Conservation (phyloP, 2,329 filamentous ascomycete species). For the Aspergillus puulaauensis region DNA sequence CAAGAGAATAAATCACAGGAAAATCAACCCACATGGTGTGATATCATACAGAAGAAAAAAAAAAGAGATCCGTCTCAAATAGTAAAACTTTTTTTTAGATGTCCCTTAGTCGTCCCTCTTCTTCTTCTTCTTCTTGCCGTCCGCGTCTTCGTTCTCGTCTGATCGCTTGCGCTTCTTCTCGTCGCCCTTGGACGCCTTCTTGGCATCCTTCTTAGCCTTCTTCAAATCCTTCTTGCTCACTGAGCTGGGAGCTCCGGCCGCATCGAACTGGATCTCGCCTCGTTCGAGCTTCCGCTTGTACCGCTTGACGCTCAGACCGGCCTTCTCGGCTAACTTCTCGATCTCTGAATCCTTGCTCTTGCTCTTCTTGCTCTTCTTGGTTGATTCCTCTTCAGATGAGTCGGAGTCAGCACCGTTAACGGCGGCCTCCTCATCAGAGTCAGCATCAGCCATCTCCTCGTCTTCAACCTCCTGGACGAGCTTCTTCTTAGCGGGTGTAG, state of each 20-base stretch:
- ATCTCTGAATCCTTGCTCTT: constrained; percentile 49
- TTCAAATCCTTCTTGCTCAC: constrained; percentile 76
- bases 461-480: constrained; percentile 47
- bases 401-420: constrained; percentile 26
- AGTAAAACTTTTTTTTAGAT: constrained; percentile 28
- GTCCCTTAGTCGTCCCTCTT: constrained; percentile 58
- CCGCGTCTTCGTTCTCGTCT: constrained; percentile 57
- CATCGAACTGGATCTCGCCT: constrained; percentile 68
- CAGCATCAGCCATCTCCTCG: constrained; percentile 46
- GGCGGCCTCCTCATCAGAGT: constrained; percentile 28
- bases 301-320: constrained; percentile 70
- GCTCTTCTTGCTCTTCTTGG: constrained; percentile 44
- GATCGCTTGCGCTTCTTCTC: constrained; percentile 71
- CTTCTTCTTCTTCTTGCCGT: constrained; percentile 46
- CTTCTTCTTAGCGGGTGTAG: constrained; percentile 47
- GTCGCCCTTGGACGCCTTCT: constrained; percentile 56
- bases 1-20: constrained; percentile 28
- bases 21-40: constrained; percentile 33
- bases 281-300: constrained; percentile 77
- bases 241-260: constrained; percentile 65
- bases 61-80: constrained; percentile 22
- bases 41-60: constrained; percentile 44
- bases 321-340: constrained; percentile 62
- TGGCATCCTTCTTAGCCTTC: constrained; percentile 65
- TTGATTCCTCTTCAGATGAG: constrained; percentile 29